Conservation (phyloP, 2,329 filamentous ascomycete genomes). For the Apiospora marii region DNA sequence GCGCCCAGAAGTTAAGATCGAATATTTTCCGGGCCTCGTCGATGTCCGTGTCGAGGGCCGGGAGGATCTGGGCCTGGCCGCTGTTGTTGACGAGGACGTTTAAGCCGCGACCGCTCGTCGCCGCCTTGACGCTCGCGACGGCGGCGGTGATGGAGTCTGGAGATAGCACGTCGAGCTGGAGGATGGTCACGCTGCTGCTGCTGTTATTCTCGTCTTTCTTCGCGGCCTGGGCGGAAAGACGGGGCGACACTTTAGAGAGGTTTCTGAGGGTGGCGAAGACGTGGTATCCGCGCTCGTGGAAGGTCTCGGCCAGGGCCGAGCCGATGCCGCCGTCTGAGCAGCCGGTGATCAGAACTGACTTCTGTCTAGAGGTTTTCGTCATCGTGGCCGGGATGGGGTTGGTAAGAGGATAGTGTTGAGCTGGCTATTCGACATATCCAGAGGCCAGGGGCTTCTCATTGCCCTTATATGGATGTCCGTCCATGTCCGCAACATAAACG, state of each 20-base stretch:
- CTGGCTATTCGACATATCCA: not conserved
- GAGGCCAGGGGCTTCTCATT: not conserved
- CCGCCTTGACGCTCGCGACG: slow-evolving; percentile 25
- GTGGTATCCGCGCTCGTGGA: slow-evolving; percentile 24
- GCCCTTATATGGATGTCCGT: not conserved
- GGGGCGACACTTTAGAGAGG: slow-evolving; percentile 7
- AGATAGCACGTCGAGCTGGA: slow-evolving; percentile 21
- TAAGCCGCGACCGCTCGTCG: slow-evolving; percentile 24
- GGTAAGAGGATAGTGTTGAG: not conserved
- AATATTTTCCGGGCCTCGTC: slow-evolving; percentile 20
- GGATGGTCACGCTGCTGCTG: not conserved
- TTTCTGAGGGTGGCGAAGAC: slow-evolving; percentile 26
- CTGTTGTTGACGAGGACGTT: slow-evolving; percentile 24
- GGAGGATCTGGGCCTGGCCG: not conserved
- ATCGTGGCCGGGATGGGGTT: not conserved
- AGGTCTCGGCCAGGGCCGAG: slow-evolving; percentile 23
- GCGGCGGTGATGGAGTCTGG: slow-evolving; percentile 19
- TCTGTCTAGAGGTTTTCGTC: not conserved
- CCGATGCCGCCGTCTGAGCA: slow-evolving; percentile 25
- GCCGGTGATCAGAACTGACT: slow-evolving; percentile 26
- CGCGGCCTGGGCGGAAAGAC: not conserved
- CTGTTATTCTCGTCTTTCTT: not conserved
- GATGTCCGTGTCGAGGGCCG: slow-evolving; percentile 10
- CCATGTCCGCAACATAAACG: not conserved
- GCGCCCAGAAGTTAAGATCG: slow-evolving; percentile 21